phyloP scores from a whole-genome alignment of 208 protist species.

The Phytomonas francai region DNA sequence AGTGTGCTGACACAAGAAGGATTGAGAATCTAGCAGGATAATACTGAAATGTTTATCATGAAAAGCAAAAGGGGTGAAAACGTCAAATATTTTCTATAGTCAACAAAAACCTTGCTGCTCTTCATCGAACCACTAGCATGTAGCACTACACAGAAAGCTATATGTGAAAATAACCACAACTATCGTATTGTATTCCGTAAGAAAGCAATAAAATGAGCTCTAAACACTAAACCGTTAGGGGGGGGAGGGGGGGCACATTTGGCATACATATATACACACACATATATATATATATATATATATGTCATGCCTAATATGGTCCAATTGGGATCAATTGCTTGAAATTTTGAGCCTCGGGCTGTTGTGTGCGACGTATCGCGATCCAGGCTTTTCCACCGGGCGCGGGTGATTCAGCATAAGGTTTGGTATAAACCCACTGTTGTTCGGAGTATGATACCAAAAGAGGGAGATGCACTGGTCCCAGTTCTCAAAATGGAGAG shows the following conservation, averaged over 20 bases:
- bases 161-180: not conserved
- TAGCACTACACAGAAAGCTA: not conserved
- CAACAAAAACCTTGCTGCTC: too few species aligned
- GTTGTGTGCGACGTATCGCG: constrained; percentile 54
- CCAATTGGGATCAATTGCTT: constrained; percentile 16
- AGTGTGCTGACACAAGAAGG: constrained; percentile 1
- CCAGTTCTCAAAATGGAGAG: constrained; percentile 37
- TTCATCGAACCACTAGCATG: not conserved
- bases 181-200: not conserved
- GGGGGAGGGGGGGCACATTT: not conserved
- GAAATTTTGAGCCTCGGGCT: constrained; percentile 51
- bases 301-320: not conserved
- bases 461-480: constrained; percentile 31
- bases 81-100: too few species aligned
- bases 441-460: constrained; percentile 46
- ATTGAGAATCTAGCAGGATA: not conserved
- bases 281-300: constrained; percentile 7
- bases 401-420: constrained; percentile 60
- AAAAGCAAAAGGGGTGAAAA: not conserved
- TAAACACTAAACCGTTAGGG: not conserved
- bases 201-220: constrained; percentile 13
- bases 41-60: not conserved
- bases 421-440: constrained; percentile 23
- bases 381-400: constrained; percentile 54
- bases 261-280: constrained; percentile 4